Evolutionary conservation across 2,329 filamentous ascomycete genomes (phyloP), one percentile per base, ranked within the genome.

Genomic region (Knufia fluminis): DNA sequence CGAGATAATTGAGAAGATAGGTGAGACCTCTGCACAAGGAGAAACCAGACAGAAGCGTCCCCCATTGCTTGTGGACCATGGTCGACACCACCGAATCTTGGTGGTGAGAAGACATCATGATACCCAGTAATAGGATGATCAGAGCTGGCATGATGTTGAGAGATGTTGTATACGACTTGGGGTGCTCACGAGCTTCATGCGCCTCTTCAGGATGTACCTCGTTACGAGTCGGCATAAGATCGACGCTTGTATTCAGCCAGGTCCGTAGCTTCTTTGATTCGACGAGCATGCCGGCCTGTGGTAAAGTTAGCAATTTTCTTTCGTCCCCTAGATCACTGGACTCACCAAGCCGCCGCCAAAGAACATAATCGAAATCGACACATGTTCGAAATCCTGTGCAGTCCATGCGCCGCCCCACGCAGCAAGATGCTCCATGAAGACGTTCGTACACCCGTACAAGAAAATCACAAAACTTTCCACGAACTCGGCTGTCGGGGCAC

Each of bases 41-140:
- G 48, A 88, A 90, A 22, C 83, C 88, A 41, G 86, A 77, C 47
- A 97, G 76, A 57, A 97, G 76, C 60, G 81, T 82, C 22, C 91
- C 91, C 91, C 91, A 97, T 67, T 96, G 90, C 62, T 83, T 83
- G 69, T 97, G 91, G 43, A 97, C 78, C 86, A 92, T 95, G 57
- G 82, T 86, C 8, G 88, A 91, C 41, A 89, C 76, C 83, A 88
- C 87, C 52, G 81, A 86, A 23, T 73, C 66, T 64, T 95, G 90
- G 52, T 91, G 86, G 66, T 97, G 91, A 22, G 86, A 88, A 62
- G 85, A 85, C 91, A 97, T 97, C 86, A 95, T 92, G 64, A 90
- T 79, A 28, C 92, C 92, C 1, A 96, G 74, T 1, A 96, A 73
- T 51, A 96, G 73, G 57, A 97, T 91, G 43, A 95, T 79, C 3